These are phyloP conservation scores for Sphagnum contortum DNA, from an alignment of 225 moss, liverwort and hornwort species.

Conservation along the genomic window DNA sequence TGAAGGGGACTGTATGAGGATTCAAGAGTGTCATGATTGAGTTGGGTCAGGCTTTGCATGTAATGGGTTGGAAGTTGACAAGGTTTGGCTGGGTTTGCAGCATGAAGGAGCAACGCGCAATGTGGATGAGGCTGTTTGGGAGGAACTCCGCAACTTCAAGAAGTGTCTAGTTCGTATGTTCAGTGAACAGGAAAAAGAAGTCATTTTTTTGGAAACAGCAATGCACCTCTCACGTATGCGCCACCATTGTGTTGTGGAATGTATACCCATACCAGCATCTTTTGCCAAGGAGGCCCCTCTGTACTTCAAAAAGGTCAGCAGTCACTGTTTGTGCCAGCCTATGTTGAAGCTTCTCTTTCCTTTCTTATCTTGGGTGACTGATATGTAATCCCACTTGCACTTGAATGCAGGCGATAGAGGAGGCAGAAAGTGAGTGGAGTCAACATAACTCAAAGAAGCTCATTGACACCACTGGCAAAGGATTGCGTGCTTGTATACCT, in stretches of 20 bases:
- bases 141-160: conserved; percentile 97
- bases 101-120: conserved; percentile 88
- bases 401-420: conserved; percentile 83
- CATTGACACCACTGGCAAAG: conserved; percentile 73
- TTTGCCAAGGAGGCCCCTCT: conserved; percentile 77
- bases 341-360: neutral
- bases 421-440: conserved; percentile 99
- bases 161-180: conserved; percentile 94
- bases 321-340: neutral
- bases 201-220: conserved; percentile 81
- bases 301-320: conserved; percentile 90
- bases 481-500: conserved; percentile 73
- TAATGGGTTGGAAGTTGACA: too few species aligned
- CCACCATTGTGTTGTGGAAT: conserved; percentile 83
- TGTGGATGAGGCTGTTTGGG: conserved; percentile 89
- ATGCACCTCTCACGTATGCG: conserved; percentile 64
- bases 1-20: neutral
- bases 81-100: conserved; percentile 11
- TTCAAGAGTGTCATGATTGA: neutral
- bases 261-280: conserved; percentile 75
- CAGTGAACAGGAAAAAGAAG: conserved; percentile 61
- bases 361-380: neutral
- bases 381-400: too few species aligned
- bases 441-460: conserved; percentile 92
- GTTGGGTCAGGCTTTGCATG: too few species aligned